These are phyloP conservation scores for Aspergillus cavernicola DNA, from an alignment of 495 filamentous ascomycete genomes.

Conservation along the genomic window DNA sequence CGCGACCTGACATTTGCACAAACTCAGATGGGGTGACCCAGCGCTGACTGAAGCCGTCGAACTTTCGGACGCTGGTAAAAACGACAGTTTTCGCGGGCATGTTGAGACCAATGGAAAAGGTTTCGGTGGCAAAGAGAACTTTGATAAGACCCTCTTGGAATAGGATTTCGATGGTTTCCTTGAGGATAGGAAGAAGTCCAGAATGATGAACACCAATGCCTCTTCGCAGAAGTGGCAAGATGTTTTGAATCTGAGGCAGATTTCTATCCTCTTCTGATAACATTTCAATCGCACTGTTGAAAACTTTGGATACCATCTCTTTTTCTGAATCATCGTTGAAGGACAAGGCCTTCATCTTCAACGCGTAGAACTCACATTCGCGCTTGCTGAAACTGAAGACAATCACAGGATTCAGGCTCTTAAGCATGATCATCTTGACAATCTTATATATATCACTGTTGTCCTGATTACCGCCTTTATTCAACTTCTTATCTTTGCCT, in stretches of 20 bases:
- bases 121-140: conserved; percentile 95
- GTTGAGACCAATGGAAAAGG: conserved; percentile 97
- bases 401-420: conserved; percentile 94
- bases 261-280: conserved; percentile 86
- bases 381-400: conserved; percentile 99
- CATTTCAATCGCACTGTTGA: conserved; percentile 82
- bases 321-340: conserved; percentile 98
- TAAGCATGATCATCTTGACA: conserved; percentile 96
- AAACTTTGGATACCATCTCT: conserved; percentile 90
- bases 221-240: conserved; percentile 81
- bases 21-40: conserved; percentile 96
- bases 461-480: conserved; percentile 76
- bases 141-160: conserved; percentile 99
- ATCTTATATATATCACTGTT: conserved; percentile 92
- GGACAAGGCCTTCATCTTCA: conserved; percentile 78
- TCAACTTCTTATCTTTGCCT: conserved; percentile 85
- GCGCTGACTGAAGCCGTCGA: conserved; percentile 75
- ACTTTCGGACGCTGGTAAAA: conserved; percentile 94
- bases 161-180: conserved; percentile 97
- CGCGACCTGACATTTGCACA: conserved; percentile 96
- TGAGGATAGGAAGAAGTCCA: conserved; percentile 89
- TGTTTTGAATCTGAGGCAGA: conserved; percentile 85
- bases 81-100: conserved; percentile 99
- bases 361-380: conserved; percentile 81
- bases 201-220: conserved; percentile 98